These are phyloP conservation scores for Termitomyces eurrhizus DNA, from an alignment of 768 basidiomycete species.

Conservation along the genomic window DNA sequence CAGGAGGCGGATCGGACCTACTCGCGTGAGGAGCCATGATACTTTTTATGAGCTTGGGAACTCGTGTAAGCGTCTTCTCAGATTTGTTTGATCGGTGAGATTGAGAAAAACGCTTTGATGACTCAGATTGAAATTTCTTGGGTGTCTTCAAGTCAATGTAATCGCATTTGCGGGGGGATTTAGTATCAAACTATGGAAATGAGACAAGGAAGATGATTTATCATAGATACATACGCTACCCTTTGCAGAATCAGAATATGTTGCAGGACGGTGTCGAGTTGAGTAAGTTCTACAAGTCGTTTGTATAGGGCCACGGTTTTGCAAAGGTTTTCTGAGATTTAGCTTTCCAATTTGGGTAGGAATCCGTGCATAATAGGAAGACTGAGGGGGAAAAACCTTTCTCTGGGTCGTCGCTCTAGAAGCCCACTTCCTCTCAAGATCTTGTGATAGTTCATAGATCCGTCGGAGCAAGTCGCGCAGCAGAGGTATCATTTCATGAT, in stretches of 20 bases:
- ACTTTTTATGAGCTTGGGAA: not conserved
- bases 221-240: not conserved
- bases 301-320: not conserved
- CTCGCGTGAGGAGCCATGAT: not conserved
- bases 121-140: not conserved
- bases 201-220: not conserved
- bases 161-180: not conserved
- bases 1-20: not conserved
- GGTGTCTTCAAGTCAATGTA: not conserved
- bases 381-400: not conserved
- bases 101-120: not conserved
- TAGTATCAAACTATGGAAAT: not conserved
- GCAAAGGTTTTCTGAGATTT: not conserved
- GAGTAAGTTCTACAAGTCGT: not conserved
- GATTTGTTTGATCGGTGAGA: not conserved
- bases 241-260: not conserved
- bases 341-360: not conserved
- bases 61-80: not conserved
- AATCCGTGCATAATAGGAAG: not conserved
- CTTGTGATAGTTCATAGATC: constrained; percentile 18
- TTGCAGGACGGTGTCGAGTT: not conserved
- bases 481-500: constrained; percentile 32
- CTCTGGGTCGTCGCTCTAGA: not conserved
- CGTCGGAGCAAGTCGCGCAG: constrained; percentile 27
- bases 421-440: constrained; percentile 19